These are phyloP conservation scores for Proliferodiscus dingleyae DNA, from an alignment of 2,329 filamentous ascomycete genomes.

Conservation along the genomic window DNA sequence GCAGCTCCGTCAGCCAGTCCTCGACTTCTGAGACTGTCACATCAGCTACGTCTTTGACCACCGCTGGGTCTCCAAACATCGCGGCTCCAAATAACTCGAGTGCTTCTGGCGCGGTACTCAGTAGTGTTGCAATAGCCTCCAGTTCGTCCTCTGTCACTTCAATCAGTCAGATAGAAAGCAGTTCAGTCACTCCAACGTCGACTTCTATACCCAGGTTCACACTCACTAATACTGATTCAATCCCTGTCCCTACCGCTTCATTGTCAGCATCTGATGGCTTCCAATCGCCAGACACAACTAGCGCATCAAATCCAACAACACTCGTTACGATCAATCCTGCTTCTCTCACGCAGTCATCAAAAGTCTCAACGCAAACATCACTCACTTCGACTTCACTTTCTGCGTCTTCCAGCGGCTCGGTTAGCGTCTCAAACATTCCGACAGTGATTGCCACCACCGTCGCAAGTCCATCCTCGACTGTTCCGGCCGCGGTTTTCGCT, in stretches of 20 bases:
- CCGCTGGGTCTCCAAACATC: neutral
- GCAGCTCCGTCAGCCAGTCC: neutral
- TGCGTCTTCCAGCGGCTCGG: neutral
- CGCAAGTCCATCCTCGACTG: constrained; percentile 5
- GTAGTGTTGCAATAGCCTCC: neutral
- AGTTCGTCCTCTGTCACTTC: neutral
- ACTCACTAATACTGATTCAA: constrained; percentile 21
- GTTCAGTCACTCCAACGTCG: neutral
- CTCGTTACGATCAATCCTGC: constrained; percentile 8
- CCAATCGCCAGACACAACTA: constrained; percentile 4
- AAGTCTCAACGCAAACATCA: neutral
- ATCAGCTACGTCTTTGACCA: neutral
- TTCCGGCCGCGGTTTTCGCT: constrained; percentile 16
- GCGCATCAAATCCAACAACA: constrained; percentile 4
- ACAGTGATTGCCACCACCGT: neutral
- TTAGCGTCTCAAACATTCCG: constrained; percentile 3
- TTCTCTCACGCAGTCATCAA: neutral
- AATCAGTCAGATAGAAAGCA: neutral
- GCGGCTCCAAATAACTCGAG: neutral
- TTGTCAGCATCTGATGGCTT: constrained; percentile 6
- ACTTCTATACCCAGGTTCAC: constrained; percentile 18
- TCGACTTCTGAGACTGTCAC: neutral
- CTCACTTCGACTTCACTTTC: neutral
- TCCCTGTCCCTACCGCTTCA: constrained; percentile 6
- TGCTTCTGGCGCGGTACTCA: neutral